Conservation (phyloP, 805 yeast genomes). For the Candida sonorensis region DNA sequence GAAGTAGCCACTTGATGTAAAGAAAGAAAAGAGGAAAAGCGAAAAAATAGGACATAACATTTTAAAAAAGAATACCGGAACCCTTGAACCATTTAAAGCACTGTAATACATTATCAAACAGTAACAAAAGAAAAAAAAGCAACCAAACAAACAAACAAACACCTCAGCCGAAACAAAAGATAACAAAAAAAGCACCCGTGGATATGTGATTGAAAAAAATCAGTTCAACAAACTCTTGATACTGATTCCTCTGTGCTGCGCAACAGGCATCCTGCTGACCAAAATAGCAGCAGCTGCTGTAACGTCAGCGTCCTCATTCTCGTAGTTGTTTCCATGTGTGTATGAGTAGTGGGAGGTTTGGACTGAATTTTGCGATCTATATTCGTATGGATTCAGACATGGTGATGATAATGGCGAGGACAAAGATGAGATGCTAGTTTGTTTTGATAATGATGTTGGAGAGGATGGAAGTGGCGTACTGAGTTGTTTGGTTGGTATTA, state of each 20-base stretch:
- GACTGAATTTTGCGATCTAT: background rate
- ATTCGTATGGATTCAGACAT: conserved; percentile 10
- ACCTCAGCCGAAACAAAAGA: too few species aligned
- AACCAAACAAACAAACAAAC: too few species aligned
- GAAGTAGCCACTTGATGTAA: too few species aligned
- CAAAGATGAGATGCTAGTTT: conserved; percentile 1
- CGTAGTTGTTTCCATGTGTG: background rate
- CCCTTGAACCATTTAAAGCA: too few species aligned
- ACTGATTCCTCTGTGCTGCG: conserved; percentile 14
- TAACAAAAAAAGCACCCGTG: background rate
- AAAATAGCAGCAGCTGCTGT: conserved; percentile 1
- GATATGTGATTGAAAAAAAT: background rate
- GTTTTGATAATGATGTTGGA: background rate
- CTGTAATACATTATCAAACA: too few species aligned
- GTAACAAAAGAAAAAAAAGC: too few species aligned
- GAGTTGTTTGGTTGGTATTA: too few species aligned
- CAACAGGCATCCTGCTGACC: conserved; percentile 2
- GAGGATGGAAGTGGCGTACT: too few species aligned
- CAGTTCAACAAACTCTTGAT: conserved; percentile 23
- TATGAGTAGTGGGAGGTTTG: background rate
- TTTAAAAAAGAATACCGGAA: too few species aligned
- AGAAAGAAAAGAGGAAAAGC: too few species aligned
- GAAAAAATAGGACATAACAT: too few species aligned
- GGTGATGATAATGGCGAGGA: conserved; percentile 21
- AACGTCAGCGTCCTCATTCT: conserved; percentile 1